Evolutionary conservation across 495 filamentous ascomycete species (phyloP).

Genomic region (Neurospora cerealis): DNA sequence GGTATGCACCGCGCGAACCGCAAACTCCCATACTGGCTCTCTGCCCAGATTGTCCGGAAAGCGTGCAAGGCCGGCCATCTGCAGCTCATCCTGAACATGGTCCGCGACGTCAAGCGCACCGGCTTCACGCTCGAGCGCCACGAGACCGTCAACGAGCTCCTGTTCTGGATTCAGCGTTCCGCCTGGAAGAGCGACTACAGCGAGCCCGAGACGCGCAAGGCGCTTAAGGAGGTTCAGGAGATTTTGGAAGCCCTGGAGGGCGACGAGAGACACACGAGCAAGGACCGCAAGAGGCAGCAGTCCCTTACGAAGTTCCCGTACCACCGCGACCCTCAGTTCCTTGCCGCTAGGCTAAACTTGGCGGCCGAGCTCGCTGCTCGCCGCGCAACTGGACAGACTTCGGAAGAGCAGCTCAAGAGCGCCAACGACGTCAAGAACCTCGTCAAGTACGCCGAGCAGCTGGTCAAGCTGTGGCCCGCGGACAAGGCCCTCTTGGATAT

Average conservation of each 20-base stretch:
- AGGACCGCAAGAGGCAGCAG: background rate
- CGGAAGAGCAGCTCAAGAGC: background rate
- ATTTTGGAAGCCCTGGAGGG: conserved; percentile 43
- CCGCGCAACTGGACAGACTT: conserved; percentile 7
- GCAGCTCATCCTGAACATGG: conserved; percentile 43
- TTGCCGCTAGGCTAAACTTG: conserved; percentile 29
- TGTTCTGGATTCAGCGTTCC: conserved; percentile 39
- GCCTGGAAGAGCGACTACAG: conserved; percentile 36
- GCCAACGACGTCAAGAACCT: conserved; percentile 12
- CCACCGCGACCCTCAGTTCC: conserved; percentile 28
- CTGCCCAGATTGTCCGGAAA: conserved; percentile 32
- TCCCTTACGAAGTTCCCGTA: conserved; percentile 10
- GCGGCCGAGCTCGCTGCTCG: conserved; percentile 22
- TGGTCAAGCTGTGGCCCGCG: conserved; percentile 29
- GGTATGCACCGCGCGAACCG: conserved; percentile 41
- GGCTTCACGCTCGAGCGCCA: conserved; percentile 36
- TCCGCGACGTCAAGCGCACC: conserved; percentile 36
- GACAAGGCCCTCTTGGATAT: conserved; percentile 19
- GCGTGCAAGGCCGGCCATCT: conserved; percentile 30
- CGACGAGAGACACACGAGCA: conserved; percentile 26
- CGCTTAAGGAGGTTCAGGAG: conserved; percentile 37
- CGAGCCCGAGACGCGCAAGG: conserved; percentile 19
- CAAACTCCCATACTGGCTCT: conserved; percentile 16
- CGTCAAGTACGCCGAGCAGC: conserved; percentile 25
- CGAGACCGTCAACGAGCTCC: conserved; percentile 34